Evolutionary conservation across 2,329 filamentous ascomycete species (phyloP).

Genomic region (Phialocephala sp.): DNA sequence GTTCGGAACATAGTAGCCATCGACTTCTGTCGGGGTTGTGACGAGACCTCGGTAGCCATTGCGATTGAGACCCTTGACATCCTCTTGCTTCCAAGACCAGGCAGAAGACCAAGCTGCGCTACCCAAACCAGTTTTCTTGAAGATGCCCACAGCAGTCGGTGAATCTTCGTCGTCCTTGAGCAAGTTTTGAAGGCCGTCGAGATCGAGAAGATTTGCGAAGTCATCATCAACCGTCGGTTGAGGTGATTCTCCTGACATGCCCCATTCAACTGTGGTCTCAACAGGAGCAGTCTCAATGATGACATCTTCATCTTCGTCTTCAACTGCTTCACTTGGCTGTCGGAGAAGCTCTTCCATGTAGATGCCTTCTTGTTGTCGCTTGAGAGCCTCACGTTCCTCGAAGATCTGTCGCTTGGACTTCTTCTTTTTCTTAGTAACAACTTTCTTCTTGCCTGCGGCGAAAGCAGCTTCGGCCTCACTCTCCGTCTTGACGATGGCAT

Average conservation of each 20-base stretch:
- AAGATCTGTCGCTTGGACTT: constrained; percentile 80
- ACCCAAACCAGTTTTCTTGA: constrained; percentile 53
- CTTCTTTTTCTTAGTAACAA: constrained; percentile 60
- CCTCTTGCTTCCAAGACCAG: constrained; percentile 75
- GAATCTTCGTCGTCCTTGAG: constrained; percentile 74
- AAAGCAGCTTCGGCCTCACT: constrained; percentile 51
- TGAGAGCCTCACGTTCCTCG: constrained; percentile 68
- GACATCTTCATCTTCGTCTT: constrained; percentile 41
- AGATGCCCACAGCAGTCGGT: constrained; percentile 55
- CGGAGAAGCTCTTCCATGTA: constrained; percentile 49
- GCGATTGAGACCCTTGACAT: constrained; percentile 72
- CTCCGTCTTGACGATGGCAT: constrained; percentile 56
- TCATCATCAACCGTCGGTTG: constrained; percentile 71
- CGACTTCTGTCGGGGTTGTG: constrained; percentile 52
- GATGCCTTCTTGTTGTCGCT: constrained; percentile 58
- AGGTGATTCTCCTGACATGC: constrained; percentile 62
- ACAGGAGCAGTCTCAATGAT: constrained; percentile 45
- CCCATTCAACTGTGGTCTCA: constrained; percentile 59
- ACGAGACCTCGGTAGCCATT: constrained; percentile 55
- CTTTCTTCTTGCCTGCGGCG: constrained; percentile 61
- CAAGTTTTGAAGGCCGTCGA: constrained; percentile 72
- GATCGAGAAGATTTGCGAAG: constrained; percentile 65
- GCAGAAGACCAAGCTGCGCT: constrained; percentile 60
- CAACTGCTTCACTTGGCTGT: constrained; percentile 45
- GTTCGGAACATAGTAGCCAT: constrained; percentile 83